Evolutionary conservation across 192 early-diverging fungal species (phyloP).

Genomic region (Coemansia sp.): DNA sequence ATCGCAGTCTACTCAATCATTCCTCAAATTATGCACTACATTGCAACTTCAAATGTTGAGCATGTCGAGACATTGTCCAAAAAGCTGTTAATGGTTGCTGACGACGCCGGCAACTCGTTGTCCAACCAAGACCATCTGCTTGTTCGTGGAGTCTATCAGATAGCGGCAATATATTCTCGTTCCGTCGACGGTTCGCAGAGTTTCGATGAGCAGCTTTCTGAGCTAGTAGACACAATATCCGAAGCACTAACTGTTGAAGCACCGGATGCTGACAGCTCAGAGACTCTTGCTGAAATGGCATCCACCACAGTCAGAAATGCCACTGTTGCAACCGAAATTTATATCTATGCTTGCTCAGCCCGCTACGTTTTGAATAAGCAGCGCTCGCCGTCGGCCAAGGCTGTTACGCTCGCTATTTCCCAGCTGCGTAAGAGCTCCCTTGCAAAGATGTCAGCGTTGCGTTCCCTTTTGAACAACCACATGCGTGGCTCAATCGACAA

Average conservation of each 20-base stretch:
- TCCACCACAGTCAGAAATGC: constrained; percentile 13
- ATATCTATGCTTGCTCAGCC: constrained; percentile 22
- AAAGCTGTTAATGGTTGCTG: constrained; percentile 10
- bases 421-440: constrained; percentile 28
- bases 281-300: constrained; percentile 8
- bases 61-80: constrained; percentile 10
- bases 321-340: constrained; percentile 31
- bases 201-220: constrained; percentile 21
- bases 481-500: constrained; percentile 18
- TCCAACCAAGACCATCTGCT: constrained; percentile 21
- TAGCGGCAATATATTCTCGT: constrained; percentile 18
- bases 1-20: constrained; percentile 27
- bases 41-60: constrained; percentile 23
- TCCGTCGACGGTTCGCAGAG: constrained; percentile 7
- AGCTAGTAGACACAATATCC: constrained; percentile 13
- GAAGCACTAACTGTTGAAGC: constrained; percentile 11
- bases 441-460: constrained; percentile 20
- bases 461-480: constrained; percentile 20
- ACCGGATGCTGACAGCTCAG: not conserved
- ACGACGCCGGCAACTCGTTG: constrained; percentile 9
- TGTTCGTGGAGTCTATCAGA: constrained; percentile 20
- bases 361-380: constrained; percentile 24
- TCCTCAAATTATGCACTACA: constrained; percentile 45
- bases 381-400: constrained; percentile 17
- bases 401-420: constrained; percentile 16